A percentile compares a stretch with the other conserved stretches of the same genome.
Conservation (phyloP, 768 basidiomycete species). For the Chalciporus chontae region DNA sequence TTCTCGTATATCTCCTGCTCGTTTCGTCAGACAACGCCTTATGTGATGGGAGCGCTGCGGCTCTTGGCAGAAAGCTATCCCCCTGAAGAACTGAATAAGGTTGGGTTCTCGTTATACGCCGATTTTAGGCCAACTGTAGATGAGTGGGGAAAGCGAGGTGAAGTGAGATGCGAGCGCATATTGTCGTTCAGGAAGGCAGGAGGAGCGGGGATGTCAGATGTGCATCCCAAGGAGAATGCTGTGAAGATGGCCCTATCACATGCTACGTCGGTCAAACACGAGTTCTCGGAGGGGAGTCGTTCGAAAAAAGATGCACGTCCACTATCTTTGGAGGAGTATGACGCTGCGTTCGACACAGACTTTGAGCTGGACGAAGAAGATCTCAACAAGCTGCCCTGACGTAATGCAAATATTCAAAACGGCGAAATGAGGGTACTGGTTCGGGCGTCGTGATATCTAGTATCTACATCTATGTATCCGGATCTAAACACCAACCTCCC, state of each 20-base stretch:
- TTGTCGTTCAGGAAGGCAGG: constrained; percentile 49
- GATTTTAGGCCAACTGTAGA: constrained; percentile 81
- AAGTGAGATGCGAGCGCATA: constrained; percentile 67
- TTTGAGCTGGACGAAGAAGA: constrained; percentile 44
- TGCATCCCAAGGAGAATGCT: not conserved
- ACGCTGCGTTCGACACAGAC: constrained; percentile 47
- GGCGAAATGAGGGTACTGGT: constrained; percentile 17
- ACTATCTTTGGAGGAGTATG: constrained; percentile 50
- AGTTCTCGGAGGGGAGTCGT: constrained; percentile 24
- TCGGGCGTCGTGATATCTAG: constrained; percentile 10
- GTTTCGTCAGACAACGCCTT: constrained; percentile 74
- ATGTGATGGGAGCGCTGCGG: constrained; percentile 73
- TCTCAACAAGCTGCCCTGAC: constrained; percentile 22
- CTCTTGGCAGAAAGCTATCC: constrained; percentile 61
- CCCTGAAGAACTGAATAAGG: constrained; percentile 54
- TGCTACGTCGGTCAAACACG: not conserved
- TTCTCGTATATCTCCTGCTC: constrained; percentile 81
- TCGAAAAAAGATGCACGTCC: constrained; percentile 42
- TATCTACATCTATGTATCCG: constrained; percentile 26
- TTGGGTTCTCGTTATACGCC: constrained; percentile 78
- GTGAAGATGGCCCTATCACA: not conserved
- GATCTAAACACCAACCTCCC: constrained; percentile 2
- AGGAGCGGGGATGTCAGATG: constrained; percentile 14
- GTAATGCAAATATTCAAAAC: not conserved
- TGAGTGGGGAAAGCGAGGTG: constrained; percentile 82